Evolutionary conservation across 208 protist species (phyloP), one percentile per base, ranked within the genome.

Genomic region (Borovskyia barvae): DNA sequence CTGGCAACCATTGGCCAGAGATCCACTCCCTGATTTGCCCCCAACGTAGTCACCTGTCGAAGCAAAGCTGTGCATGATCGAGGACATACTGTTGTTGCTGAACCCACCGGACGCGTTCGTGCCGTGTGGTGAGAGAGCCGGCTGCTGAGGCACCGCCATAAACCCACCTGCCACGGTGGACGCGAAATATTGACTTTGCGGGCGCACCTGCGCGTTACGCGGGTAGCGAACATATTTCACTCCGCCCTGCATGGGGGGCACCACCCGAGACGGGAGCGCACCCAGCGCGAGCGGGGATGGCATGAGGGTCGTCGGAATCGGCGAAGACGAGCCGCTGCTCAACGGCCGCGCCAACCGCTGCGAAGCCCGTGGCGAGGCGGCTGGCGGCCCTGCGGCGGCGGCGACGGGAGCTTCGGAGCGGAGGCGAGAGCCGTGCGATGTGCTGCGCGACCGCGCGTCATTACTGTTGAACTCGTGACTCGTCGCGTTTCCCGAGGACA

Each of bases 141-240:
- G 43, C 17, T 49, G 43, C 20, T 35, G 48, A 25, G 66, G 66
- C 66, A 66, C 56, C 22, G 55, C 30, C 67, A 66, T 71, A 3
- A 71, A 20, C 1, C 64, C 64, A 0, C 64, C 64, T 0, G 64
- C 64, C 17, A 64, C 32, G 5, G 54, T 63, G 48, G 64, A 71
- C 11, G 46, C 51, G 49, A 71, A 71, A 55, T 71, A 71, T 42
- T 71, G 64, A 39, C 64, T 71, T 33, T 71, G 64, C 5, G 54
- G 64, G 22, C 55, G 64, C 30, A 71, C 47, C 7, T 64, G 35
- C 36, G 64, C 64, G 15, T 71, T 37, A 1, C 64, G 64, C 5
- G 64, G 64, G 41, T 58, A 59, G 14, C 54, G 64, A 8, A 71
- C 41, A 29, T 71, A 71, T 49, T 70, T 70, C 0, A 70, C 63